Evolutionary conservation across 2,329 filamentous ascomycete species (phyloP).

Genomic region (Elsinoe perseae): DNA sequence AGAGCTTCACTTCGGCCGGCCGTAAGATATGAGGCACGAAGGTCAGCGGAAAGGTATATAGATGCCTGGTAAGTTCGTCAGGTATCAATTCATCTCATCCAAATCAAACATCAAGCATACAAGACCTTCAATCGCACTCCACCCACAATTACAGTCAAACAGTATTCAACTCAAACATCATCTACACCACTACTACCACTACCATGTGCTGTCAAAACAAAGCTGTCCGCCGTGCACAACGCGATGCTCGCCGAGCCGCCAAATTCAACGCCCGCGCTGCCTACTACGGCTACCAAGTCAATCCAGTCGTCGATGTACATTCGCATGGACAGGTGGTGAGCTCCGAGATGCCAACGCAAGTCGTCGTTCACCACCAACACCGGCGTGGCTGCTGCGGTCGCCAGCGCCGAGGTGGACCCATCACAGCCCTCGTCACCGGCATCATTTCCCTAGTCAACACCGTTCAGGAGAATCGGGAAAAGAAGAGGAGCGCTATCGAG

Average conservation of each 20-base stretch:
- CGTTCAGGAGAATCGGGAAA: slow-evolving; percentile 2
- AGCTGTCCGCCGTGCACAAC: background rate
- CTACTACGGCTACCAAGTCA: slow-evolving; percentile 2
- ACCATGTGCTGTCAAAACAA: slow-evolving; percentile 7
- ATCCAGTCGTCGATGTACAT: background rate
- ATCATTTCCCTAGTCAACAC: background rate
- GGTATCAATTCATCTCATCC: background rate
- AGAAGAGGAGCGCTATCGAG: background rate
- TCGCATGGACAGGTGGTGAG: background rate
- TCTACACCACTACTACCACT: background rate
- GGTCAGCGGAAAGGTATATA: slow-evolving; percentile 6
- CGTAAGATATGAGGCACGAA: background rate
- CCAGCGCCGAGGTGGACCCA: slow-evolving; percentile 2
- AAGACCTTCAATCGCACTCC: background rate
- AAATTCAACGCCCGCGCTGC: slow-evolving; percentile 1
- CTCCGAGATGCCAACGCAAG: background rate
- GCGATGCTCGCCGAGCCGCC: background rate
- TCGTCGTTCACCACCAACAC: background rate
- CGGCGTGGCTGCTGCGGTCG: slow-evolving; percentile 2
- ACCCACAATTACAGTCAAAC: background rate
- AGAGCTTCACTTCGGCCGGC: background rate
- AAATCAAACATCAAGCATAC: background rate
- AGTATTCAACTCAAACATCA: background rate
- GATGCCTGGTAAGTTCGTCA: background rate
- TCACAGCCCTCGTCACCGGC: background rate